These are phyloP conservation scores for Deinandra increscens DNA, from an alignment of 129 eudicot genomes.

Conservation along the genomic window DNA sequence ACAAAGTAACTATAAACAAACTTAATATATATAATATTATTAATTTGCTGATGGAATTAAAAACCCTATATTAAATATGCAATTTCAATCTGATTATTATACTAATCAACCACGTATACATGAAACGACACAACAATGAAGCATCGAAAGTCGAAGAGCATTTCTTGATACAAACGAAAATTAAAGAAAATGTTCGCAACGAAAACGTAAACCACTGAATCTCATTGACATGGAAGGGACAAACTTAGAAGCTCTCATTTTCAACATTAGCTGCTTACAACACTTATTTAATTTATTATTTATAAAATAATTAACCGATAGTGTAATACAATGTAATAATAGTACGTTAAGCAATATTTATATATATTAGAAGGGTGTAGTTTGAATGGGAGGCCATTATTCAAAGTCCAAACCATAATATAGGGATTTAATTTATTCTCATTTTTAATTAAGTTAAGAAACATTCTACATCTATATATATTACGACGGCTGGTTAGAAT, in stretches of 20 bases:
- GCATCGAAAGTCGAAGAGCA: slow-evolving; percentile 18
- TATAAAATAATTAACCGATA: not conserved
- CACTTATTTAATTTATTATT: slow-evolving; percentile 12
- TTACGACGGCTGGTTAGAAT: too few species aligned
- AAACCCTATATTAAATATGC: not conserved
- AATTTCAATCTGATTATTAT: not conserved
- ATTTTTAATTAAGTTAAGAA: slow-evolving; percentile 22
- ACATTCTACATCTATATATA: too few species aligned
- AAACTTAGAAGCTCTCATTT: slow-evolving; percentile 41
- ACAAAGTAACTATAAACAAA: too few species aligned
- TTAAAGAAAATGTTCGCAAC: slow-evolving; percentile 11
- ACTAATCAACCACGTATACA: not conserved
- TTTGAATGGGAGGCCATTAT: slow-evolving; percentile 68
- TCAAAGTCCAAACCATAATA: slow-evolving; percentile 65
- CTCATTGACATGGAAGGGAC: slow-evolving; percentile 41
- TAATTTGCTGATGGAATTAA: not conserved
- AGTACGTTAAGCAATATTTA: slow-evolving; percentile 23
- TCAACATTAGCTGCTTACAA: slow-evolving; percentile 36
- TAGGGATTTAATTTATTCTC: slow-evolving; percentile 31
- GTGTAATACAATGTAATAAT: too few species aligned
- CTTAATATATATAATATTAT: too few species aligned
- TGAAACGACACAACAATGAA: slow-evolving; percentile 18
- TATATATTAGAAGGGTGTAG: slow-evolving; percentile 38
- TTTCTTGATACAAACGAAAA: slow-evolving; percentile 32
- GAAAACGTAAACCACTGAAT: slow-evolving; percentile 19